Base-by-base conservation (phyloP, 2,329 filamentous ascomycete species). In the Bipolaris oryzae region DNA sequence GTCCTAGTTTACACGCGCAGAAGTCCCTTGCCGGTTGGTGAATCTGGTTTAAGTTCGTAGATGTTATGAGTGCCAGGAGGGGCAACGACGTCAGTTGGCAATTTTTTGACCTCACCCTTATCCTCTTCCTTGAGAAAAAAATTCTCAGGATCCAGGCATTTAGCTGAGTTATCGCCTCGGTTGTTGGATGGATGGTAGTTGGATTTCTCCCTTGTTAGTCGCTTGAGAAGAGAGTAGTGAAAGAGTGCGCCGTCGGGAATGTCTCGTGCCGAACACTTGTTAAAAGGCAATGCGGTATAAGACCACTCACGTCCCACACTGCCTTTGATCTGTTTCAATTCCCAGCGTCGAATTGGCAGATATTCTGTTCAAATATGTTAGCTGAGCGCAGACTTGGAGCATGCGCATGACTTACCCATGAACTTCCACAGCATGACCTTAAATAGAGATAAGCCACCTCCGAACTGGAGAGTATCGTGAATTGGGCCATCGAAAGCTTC, bases 351-450 rank as follows among this genome's bases (percentile, higher is more conserved):
- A 13, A 51, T 43, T 3, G 48, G 48, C n/a, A 51, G 38, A 25
- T 39, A 43, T 51, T 51, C 48, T 51, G 38, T 51, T 34, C 6
- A 2, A 9, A 25, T 34, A 7, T 20, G 49, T 51, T 51, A 51
- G 48, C 25, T 7, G 25, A 6, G 28, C 16, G 25, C 35, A 31
- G 10, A 31, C 38, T 44, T 15, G 16, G 20, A 6, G 18, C 25
- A 3, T 43, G n/a, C 21, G n/a, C 16, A 39, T 35, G 38, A 37
- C 49, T 43, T 11, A 51, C 49, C 49, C 49, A 51, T 51, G 39
- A 51, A 37, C 7, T 51, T 51, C 49, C 49, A 51, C 5, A 51
- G 16, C 11, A 51, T 43, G 16, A 51, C 49, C 16, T 51, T 51
- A 31, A 51, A 51, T 15, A 51, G 28, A 7, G 49, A 51, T 18